Conservation (phyloP, 2,329 filamentous ascomycete genomes). For the Penicillium sp. region DNA sequence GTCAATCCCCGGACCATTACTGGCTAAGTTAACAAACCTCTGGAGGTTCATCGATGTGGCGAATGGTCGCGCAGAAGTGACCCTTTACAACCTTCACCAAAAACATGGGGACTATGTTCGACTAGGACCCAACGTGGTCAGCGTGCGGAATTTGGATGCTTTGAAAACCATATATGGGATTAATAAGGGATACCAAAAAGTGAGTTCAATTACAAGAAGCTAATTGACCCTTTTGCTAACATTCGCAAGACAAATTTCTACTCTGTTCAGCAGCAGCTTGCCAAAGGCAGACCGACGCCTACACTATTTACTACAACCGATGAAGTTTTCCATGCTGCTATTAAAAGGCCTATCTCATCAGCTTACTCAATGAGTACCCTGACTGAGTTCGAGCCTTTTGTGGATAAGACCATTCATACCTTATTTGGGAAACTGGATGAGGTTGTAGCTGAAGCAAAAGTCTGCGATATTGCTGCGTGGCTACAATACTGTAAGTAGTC, state of each 20-base stretch:
- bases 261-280: constrained; percentile 23
- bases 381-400: constrained; percentile 41
- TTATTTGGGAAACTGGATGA: constrained; percentile 30
- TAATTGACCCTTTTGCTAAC: not conserved
- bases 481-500: constrained; percentile 31
- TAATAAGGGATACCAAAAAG: constrained; percentile 17
- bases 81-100: constrained; percentile 12
- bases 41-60: not conserved
- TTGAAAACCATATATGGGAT: constrained; percentile 25
- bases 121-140: constrained; percentile 25
- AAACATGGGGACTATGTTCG: constrained; percentile 24
- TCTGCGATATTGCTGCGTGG: constrained; percentile 34
- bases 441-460: constrained; percentile 19
- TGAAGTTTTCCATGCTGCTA: constrained; percentile 43
- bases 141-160: constrained; percentile 21
- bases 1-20: not conserved
- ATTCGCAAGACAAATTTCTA: constrained; percentile 18
- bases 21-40: not conserved
- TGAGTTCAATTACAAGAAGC: not conserved
- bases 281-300: constrained; percentile 20
- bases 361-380: constrained; percentile 46
- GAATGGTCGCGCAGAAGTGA: not conserved
- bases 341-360: constrained; percentile 41
- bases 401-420: constrained; percentile 35
- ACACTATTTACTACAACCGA: constrained; percentile 24